Conservation (phyloP, 805 yeast species). For the Suhomyces sp. region DNA sequence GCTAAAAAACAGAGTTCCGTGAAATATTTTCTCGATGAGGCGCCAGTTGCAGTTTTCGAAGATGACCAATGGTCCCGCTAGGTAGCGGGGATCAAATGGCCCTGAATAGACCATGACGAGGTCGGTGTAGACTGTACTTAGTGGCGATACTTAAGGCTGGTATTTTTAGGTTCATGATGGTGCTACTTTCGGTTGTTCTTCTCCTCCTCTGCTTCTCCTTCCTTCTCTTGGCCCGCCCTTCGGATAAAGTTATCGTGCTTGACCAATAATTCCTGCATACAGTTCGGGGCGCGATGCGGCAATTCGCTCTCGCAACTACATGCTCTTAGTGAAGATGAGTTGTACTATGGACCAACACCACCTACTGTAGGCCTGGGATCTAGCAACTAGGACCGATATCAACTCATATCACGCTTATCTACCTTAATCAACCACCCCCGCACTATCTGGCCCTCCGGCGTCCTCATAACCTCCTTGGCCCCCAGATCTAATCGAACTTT, state of each 20-base stretch:
- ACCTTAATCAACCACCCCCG: background rate
- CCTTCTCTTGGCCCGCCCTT: background rate
- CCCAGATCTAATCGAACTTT: background rate
- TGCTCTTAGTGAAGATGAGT: slow-evolving; percentile 1
- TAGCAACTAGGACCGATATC: background rate
- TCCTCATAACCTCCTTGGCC: background rate
- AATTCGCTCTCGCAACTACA: slow-evolving; percentile 1
- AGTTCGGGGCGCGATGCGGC: background rate
- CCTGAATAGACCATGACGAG: no score
- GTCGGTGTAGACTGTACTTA: background rate
- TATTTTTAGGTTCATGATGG: background rate
- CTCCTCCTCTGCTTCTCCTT: background rate
- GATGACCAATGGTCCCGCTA: background rate
- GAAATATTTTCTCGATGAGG: background rate
- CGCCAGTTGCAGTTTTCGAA: background rate
- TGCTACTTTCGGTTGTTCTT: background rate
- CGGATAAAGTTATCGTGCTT: background rate
- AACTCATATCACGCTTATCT: background rate
- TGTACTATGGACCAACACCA: background rate
- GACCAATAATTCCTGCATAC: background rate
- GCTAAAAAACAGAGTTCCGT: background rate
- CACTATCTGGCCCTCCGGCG: background rate
- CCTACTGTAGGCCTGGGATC: background rate
- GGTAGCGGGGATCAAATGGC: background rate
- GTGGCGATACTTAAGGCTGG: background rate